These are phyloP conservation scores for Sinapis alba DNA, from an alignment of 441 rosid genomes.

Conservation along the genomic window DNA sequence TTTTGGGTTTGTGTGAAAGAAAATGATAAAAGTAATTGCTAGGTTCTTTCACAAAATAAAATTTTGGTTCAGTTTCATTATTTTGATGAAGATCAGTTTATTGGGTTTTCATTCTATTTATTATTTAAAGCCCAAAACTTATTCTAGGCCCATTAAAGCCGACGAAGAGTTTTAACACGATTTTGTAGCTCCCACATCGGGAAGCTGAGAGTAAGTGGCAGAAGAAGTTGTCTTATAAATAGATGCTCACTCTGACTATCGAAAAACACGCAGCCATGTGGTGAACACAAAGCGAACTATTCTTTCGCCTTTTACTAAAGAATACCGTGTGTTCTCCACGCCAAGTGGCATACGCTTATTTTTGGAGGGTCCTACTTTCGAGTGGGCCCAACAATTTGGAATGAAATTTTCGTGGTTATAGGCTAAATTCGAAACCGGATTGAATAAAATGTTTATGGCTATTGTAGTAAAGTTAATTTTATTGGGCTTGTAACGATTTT, in stretches of 20 bases:
- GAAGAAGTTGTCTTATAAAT: background rate
- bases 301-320: constrained; percentile 84
- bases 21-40: background rate
- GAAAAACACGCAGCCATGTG: constrained; percentile 48
- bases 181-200: background rate
- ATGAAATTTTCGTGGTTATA: background rate
- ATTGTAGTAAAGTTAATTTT: background rate
- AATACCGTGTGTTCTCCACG: constrained; percentile 52
- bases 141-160: background rate
- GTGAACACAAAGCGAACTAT: constrained; percentile 69
- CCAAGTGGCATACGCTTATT: constrained; percentile 33
- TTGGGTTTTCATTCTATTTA: background rate
- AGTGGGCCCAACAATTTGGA: background rate
- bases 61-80: background rate
- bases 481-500: background rate
- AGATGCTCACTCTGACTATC: background rate
- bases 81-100: background rate
- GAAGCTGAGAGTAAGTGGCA: background rate
- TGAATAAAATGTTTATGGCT: too few species aligned
- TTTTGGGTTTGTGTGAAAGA: background rate
- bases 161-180: background rate
- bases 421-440: background rate
- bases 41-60: background rate
- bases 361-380: constrained; percentile 24
- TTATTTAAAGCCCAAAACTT: background rate